A percentile compares a stretch with the other conserved stretches of the same genome.
phyloP scores from a whole-genome alignment of 2,329 filamentous ascomycete genomes.

The Aspergillus pseudonomiae region DNA sequence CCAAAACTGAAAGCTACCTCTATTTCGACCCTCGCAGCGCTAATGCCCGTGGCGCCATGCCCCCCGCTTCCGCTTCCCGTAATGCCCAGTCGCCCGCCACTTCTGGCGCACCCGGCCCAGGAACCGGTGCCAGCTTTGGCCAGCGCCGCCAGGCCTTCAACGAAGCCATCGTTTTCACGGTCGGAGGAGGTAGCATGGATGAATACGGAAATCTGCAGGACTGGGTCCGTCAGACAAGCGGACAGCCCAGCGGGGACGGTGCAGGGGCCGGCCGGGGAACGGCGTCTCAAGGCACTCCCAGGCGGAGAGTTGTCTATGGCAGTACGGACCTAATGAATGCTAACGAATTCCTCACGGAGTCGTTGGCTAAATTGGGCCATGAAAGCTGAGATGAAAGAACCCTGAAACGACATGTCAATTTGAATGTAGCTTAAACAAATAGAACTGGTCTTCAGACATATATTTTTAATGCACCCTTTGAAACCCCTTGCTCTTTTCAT shows the following conservation, averaged over 20 bases:
- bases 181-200: constrained; percentile 96
- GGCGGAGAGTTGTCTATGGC: constrained; percentile 87
- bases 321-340: constrained; percentile 76
- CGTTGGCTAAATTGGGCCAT: constrained; percentile 59
- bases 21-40: constrained; percentile 96
- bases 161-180: constrained; percentile 91
- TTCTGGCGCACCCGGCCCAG: constrained; percentile 54
- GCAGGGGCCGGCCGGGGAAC: constrained; percentile 35
- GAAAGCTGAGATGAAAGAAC: constrained; percentile 48
- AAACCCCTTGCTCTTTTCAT: neutral
- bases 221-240: constrained; percentile 79
- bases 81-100: constrained; percentile 49
- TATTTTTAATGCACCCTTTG: constrained; percentile 3
- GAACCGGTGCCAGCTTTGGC: constrained; percentile 82
- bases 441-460: neutral
- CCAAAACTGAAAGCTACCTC: constrained; percentile 93
- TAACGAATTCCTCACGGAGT: constrained; percentile 61
- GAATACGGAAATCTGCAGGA: constrained; percentile 98
- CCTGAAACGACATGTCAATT: neutral
- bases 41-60: constrained; percentile 89
- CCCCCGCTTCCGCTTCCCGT: constrained; percentile 67
- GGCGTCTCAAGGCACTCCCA: constrained; percentile 55
- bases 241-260: constrained; percentile 55
- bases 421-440: constrained; percentile 1
- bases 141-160: constrained; percentile 87